These are phyloP conservation scores for Alloteropsis semialata DNA, from an alignment of 176 grass and related monocot genomes.

Conservation along the genomic window DNA sequence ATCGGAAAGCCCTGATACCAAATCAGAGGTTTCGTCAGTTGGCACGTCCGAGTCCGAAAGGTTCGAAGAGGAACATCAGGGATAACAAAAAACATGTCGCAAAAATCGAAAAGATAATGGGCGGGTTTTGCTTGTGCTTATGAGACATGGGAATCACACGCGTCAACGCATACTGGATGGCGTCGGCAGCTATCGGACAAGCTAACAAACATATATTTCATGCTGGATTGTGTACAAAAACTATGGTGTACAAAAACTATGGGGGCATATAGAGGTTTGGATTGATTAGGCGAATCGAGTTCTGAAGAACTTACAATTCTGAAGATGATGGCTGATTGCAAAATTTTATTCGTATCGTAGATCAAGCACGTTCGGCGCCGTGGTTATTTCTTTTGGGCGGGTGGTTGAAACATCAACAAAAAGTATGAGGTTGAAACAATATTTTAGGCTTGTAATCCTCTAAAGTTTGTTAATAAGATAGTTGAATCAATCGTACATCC, in stretches of 20 bases:
- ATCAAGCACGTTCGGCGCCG: background rate
- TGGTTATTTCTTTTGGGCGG: background rate
- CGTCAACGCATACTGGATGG: slow-evolving; percentile 12
- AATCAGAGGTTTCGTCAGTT: background rate
- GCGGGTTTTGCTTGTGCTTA: background rate
- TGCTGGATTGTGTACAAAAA: background rate
- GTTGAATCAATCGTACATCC: too few relatives aligned
- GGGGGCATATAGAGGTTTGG: background rate
- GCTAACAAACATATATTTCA: background rate
- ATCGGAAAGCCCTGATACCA: background rate
- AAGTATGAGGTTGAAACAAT: too few relatives aligned
- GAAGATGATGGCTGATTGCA: background rate
- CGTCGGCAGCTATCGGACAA: slow-evolving; percentile 5
- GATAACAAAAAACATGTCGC: background rate
- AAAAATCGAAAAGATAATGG: background rate
- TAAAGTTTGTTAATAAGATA: too few relatives aligned
- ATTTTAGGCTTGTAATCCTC: background rate
- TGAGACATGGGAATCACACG: slow-evolving; percentile 3
- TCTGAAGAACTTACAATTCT: background rate
- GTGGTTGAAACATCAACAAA: background rate
- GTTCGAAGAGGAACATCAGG: background rate
- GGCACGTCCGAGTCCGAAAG: slow-evolving; percentile 7
- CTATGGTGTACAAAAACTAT: too few relatives aligned
- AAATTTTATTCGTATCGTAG: background rate
- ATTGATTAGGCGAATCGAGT: background rate